These are phyloP conservation scores for Spongospora subterranea DNA, from an alignment of 208 protist species.

Conservation along the genomic window DNA sequence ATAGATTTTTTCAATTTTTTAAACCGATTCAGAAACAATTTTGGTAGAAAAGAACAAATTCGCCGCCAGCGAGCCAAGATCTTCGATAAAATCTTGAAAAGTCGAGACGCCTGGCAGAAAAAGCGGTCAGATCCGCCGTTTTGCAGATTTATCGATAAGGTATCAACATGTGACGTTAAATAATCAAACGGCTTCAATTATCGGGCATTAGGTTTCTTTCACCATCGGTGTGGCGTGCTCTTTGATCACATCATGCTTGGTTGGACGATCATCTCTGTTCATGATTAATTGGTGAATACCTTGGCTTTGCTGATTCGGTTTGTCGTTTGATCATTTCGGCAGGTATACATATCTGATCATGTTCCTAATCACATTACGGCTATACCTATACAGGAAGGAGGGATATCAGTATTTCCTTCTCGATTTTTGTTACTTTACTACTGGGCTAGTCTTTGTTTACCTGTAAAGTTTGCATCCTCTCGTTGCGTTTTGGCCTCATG, in stretches of 20 bases:
- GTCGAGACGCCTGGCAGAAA: constrained; percentile 28
- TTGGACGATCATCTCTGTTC: constrained; percentile 10
- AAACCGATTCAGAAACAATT: not conserved
- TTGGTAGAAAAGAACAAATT: constrained; percentile 8
- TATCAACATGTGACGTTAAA: not conserved
- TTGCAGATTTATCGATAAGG: constrained; percentile 49
- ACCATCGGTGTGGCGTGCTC: not conserved
- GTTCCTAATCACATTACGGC: not conserved
- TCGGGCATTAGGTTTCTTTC: not conserved
- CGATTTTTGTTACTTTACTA: constrained; percentile 47
- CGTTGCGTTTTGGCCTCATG: not conserved
- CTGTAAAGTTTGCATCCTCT: constrained; percentile 1
- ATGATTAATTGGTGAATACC: constrained; percentile 31
- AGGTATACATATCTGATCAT: constrained; percentile 53
- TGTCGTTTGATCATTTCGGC: not conserved
- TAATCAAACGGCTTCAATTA: not conserved
- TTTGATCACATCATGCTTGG: not conserved
- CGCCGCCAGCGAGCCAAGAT: constrained; percentile 20
- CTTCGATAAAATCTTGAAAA: not conserved
- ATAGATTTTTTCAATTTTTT: not conserved
- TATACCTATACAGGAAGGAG: constrained; percentile 32
- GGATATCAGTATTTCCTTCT: constrained; percentile 48
- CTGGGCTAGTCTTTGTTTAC: not conserved
- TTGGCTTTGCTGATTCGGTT: not conserved
- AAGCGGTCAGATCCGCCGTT: not conserved